Evolutionary conservation across 495 filamentous ascomycete species (phyloP).

Genomic region (Viridothelium virens): DNA sequence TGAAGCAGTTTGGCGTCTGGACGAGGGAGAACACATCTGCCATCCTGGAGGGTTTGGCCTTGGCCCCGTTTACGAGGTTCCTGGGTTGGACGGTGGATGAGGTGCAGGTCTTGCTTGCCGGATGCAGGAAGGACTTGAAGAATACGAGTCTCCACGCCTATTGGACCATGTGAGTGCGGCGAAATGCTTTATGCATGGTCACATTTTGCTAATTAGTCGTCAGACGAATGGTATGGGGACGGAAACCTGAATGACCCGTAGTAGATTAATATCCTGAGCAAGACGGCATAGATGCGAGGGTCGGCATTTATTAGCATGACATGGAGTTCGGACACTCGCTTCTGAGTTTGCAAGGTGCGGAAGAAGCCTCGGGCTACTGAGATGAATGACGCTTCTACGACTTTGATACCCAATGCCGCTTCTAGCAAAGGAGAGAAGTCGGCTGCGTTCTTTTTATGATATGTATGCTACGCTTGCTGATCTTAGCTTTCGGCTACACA

Average conservation of each 20-base stretch:
- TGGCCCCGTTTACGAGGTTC: constrained; percentile 19
- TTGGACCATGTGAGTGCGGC: constrained; percentile 12
- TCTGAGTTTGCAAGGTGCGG: background rate
- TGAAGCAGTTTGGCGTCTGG: constrained; percentile 27
- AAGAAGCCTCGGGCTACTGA: background rate
- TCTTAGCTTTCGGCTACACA: background rate
- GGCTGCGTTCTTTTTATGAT: background rate
- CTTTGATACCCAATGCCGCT: background rate
- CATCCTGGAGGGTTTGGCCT: constrained; percentile 18
- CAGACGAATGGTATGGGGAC: constrained; percentile 8
- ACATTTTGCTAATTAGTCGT: background rate
- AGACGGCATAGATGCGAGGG: background rate
- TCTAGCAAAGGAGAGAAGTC: background rate
- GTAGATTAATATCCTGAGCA: background rate
- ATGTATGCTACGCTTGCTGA: background rate
- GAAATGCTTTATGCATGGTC: background rate
- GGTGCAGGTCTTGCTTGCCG: constrained; percentile 20
- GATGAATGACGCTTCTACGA: background rate
- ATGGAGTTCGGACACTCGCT: background rate
- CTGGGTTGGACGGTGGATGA: constrained; percentile 20
- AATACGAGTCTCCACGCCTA: constrained; percentile 17
- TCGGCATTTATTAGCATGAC: background rate
- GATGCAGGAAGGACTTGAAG: constrained; percentile 14
- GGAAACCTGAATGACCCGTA: background rate
- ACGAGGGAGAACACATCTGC: constrained; percentile 15